Evolutionary conservation across 176 grass and related monocot genomes (phyloP).

Genomic region (Chrysopogon serrulatus): DNA sequence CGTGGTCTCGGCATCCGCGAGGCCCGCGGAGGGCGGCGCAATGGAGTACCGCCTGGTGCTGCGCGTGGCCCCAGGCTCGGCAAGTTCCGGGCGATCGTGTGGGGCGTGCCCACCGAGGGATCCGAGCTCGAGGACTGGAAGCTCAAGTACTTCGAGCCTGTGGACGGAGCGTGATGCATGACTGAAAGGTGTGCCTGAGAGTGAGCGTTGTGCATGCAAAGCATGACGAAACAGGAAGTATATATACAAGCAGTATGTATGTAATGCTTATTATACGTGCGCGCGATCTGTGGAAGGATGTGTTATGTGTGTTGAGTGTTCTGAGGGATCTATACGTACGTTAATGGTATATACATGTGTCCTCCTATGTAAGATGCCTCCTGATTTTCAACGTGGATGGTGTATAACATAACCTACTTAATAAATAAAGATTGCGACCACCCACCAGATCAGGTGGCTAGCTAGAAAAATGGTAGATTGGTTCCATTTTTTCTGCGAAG

Average conservation of each 20-base stretch:
- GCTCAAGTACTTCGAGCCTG: slow-evolving; percentile 22
- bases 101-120: slow-evolving; percentile 10
- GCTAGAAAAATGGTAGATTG: too few relatives aligned
- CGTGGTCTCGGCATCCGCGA: not conserved
- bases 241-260: not conserved
- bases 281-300: too few relatives aligned
- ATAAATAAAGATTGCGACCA: too few relatives aligned
- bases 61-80: slow-evolving; percentile 14
- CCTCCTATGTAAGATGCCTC: too few relatives aligned
- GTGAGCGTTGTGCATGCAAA: not conserved
- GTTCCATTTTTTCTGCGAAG: too few relatives aligned
- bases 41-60: slow-evolving; percentile 24
- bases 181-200: not conserved
- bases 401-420: too few relatives aligned
- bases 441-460: too few relatives aligned
- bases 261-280: too few relatives aligned
- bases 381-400: too few relatives aligned
- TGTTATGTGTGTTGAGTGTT: too few relatives aligned
- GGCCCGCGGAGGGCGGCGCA: not conserved
- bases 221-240: not conserved
- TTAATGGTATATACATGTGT: too few relatives aligned
- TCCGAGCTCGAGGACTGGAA: slow-evolving; percentile 32
- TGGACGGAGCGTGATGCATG: not conserved
- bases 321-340: too few relatives aligned
- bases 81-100: slow-evolving; percentile 24